Conservation (phyloP, 768 basidiomycete genomes). For the Saitozyma podzolica region DNA sequence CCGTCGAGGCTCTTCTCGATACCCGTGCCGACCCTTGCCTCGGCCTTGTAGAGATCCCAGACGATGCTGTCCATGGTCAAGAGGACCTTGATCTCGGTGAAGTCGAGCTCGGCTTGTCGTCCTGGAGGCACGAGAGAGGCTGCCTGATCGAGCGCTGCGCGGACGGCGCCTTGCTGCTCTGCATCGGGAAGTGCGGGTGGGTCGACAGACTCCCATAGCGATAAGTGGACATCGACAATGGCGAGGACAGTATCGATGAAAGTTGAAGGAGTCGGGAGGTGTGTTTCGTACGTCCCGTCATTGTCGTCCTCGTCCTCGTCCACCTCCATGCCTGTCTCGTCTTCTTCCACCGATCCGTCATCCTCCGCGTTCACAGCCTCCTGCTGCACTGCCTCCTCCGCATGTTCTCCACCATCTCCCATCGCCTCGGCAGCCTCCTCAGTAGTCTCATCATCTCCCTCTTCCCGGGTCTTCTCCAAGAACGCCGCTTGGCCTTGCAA, state of each 20-base stretch:
- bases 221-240: slow-evolving; percentile 28
- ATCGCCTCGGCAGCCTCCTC: slow-evolving; percentile 23
- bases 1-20: slow-evolving; percentile 37
- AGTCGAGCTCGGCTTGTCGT: slow-evolving; percentile 44
- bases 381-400: slow-evolving; percentile 1
- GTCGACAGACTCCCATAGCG: slow-evolving; percentile 34
- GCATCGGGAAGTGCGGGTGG: slow-evolving; percentile 25
- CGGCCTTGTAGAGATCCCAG: slow-evolving; percentile 33
- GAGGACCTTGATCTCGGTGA: slow-evolving; percentile 42
- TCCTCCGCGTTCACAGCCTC: slow-evolving; percentile 3
- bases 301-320: slow-evolving; percentile 15
- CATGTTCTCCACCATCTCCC: slow-evolving; percentile 1
- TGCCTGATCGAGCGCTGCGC: slow-evolving; percentile 30
- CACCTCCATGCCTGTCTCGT: slow-evolving; percentile 25
- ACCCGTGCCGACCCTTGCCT: slow-evolving; percentile 31
- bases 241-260: slow-evolving; percentile 37
- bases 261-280: slow-evolving; percentile 41
- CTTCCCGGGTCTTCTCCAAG: slow-evolving; percentile 14
- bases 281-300: slow-evolving; percentile 34
- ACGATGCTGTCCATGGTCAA: slow-evolving; percentile 38
- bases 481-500: slow-evolving; percentile 44
- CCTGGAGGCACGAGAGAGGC: slow-evolving; percentile 17
- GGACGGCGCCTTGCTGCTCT: slow-evolving; percentile 31
- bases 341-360: slow-evolving; percentile 13
- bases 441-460: slow-evolving; percentile 23